Base-by-base conservation (phyloP, 345 rosid species). In the Acer negundo region DNA sequence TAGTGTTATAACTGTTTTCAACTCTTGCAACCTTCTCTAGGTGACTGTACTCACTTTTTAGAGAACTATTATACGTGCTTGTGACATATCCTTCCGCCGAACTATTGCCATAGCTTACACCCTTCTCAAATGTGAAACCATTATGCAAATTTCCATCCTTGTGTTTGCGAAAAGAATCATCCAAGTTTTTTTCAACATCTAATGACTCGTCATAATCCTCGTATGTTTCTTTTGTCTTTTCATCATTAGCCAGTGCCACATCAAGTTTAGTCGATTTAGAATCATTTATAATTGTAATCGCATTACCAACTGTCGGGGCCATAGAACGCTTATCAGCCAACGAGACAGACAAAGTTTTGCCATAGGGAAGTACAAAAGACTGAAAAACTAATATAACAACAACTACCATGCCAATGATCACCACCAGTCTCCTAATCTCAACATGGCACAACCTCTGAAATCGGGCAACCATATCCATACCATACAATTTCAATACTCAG, bases 401-500 rank as follows among this genome's bases (percentile, higher is more conserved):
- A 67, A 89, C 77, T 19, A 72, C 85, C 56, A 85, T 47, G 19
- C 83, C 73, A n/a, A 85, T 66, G 23, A 90, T 66, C 28, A 82
- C 62, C 75, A 90, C 74, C 79, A 87, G 68, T 77, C 89, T 91
- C 72, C 94, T 66, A 68, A 86, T 82, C 69, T 80, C 85, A n/a
- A 79, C 82, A 38, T 62, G 84, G 69, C 80, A 82, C 26, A 83
- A 67, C 67, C 86, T 81, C 73, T 53, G 83, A 58, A 79, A 59
- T 56, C 62, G 31, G 31, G 64, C 71, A 77, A 64, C 13, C 3
- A 84, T 56, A 49, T 76, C 84, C 94, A 89, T 89, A 51, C 26
- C 79, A 69, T 17, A 10, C 13, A 59, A 76, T 23, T 23, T 28
- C 47, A 47, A 65, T 6, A 71, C 15, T 82, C 42, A 78, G 61